Conservation (phyloP, 345 rosid species). For the Hibiscus mutabilis region DNA sequence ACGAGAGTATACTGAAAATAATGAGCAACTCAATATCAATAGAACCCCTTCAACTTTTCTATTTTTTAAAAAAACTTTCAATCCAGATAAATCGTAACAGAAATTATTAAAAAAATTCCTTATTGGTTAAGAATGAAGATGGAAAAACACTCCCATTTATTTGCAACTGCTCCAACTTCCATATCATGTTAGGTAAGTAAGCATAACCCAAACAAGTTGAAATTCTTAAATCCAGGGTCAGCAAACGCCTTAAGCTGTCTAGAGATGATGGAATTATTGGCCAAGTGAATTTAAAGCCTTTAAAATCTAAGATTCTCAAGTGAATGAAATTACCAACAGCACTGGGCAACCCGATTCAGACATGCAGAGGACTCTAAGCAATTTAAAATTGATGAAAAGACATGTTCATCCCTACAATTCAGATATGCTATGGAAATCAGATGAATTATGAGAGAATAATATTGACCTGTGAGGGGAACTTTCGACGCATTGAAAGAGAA, state of each 20-base stretch:
- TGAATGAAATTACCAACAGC: slow-evolving; percentile 29
- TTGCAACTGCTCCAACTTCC: not conserved
- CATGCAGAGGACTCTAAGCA: slow-evolving; percentile 29
- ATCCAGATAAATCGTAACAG: no score
- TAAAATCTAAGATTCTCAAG: slow-evolving; percentile 21
- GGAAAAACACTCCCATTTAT: no score
- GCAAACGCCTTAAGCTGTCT: not conserved
- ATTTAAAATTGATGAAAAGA: not conserved
- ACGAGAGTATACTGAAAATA: no score
- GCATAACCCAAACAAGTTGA: not conserved
- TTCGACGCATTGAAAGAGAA: not conserved
- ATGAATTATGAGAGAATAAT: not conserved
- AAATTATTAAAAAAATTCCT: no score
- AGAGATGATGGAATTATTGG: not conserved
- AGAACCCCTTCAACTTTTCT: no score
- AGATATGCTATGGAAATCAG: no score
- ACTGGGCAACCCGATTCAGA: slow-evolving; percentile 16
- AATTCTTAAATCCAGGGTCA: slow-evolving; percentile 12
- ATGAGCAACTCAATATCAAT: no score
- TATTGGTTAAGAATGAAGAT: no score
- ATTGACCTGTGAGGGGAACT: not conserved
- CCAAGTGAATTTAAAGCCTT: not conserved
- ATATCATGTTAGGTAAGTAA: not conserved
- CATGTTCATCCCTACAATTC: not conserved
- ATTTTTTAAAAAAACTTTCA: no score